Evolutionary conservation across 768 basidiomycete species (phyloP), one percentile per base, ranked within the genome.

Genomic region (Tulasnella sp.): DNA sequence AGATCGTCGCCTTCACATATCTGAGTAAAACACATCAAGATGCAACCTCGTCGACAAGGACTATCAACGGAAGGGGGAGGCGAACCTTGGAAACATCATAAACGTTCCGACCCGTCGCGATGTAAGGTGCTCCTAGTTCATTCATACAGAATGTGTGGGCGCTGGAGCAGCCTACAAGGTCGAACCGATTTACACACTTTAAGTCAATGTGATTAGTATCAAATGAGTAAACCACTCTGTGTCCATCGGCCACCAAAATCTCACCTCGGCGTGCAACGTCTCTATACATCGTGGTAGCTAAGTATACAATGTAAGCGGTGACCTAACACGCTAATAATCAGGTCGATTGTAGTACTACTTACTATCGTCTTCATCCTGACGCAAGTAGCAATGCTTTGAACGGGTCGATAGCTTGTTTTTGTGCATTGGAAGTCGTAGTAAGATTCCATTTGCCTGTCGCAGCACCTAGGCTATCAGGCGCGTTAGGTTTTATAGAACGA

Each of bases 231-330:
- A 11, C 41, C 11, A 11, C 41, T 11, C 41, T 43, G 11, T 43
- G 11, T 43, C 41, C 41, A 11, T 11, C 19, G n/a, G 26, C 45
- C 19, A n/a, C 45, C 8, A n/a, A n/a, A 48, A 5, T 10, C 45
- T 27, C 19, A 48, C 45, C 45, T 73, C 73, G 44, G 74, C 69
- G n/a, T 75, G 70, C 68, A 85, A 75, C 38, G 75, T 75, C 61
- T 74, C 75, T 64, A 81, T 72, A 68, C 88, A 92, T 49, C 82
- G 79, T 21, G 85, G 82, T 21, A 88, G 74, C 83, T 85, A 64
- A 23, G 19, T 4, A 60, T n/a, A 27, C 26, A n/a, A n/a, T n/a
- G n/a, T n/a, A n/a, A n/a, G n/a, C 15, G 19, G 27, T 52, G 23
- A 50, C 53, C 3, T n/a, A 15, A 13, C 47, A 8, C 38, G 15